Evolutionary conservation across 768 basidiomycete genomes (phyloP).

Genomic region (Kwoniella mangroviensis): DNA sequence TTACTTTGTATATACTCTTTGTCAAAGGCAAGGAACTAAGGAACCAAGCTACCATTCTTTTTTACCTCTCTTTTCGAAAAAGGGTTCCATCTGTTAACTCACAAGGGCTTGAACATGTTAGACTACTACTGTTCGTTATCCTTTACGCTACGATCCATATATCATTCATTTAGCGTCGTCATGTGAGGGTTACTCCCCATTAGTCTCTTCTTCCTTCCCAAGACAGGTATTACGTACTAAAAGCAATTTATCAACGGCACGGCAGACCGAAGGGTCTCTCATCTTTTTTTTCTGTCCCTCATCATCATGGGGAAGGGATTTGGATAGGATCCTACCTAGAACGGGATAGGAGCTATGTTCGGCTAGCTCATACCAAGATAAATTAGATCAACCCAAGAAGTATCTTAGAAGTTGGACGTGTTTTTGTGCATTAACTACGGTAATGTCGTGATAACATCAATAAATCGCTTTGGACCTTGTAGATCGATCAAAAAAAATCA

Average conservation of each 20-base stretch:
- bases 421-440: not conserved
- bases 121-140: not conserved
- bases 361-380: no score
- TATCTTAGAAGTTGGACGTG: not conserved
- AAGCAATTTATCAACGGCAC: not conserved
- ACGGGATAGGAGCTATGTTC: no score
- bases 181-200: not conserved
- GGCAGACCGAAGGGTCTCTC: no score
- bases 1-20: not conserved
- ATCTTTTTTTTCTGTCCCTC: not conserved
- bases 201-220: not conserved
- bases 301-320: not conserved
- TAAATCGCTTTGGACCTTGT: not conserved
- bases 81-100: not conserved
- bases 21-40: not conserved
- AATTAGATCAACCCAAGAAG: no score
- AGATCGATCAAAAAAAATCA: not conserved
- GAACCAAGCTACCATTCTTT: conserved; percentile 13
- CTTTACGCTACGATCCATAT: no score
- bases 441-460: no score
- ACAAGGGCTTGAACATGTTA: not conserved
- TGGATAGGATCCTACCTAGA: no score
- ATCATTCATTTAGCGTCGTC: conserved; percentile 6
- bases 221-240: not conserved
- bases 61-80: not conserved